phyloP scores from a whole-genome alignment of 768 basidiomycete species.

The Galerina sulciceps region DNA sequence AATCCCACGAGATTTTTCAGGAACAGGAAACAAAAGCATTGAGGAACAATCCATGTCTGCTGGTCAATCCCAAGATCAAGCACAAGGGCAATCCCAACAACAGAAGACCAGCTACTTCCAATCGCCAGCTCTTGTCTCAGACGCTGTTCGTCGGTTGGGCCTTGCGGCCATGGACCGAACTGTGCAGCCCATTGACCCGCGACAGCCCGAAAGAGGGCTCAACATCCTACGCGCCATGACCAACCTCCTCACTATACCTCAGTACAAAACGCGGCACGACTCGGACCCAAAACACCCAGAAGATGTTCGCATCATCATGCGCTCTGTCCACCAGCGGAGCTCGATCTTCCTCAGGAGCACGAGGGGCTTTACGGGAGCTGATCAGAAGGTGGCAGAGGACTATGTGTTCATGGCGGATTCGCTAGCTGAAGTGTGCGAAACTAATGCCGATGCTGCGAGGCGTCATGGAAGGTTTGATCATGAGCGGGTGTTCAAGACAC shows the following conservation, averaged over 20 bases:
- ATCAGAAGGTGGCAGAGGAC: constrained; percentile 60
- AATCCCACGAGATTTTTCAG: constrained; percentile 50
- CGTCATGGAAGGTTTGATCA: constrained; percentile 67
- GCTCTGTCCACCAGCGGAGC: constrained; percentile 38
- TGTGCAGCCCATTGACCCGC: constrained; percentile 39
- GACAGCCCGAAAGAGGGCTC: constrained; percentile 52
- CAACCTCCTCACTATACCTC: constrained; percentile 67
- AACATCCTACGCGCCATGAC: constrained; percentile 80
- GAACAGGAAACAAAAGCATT: constrained; percentile 40
- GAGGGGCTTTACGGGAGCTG: constrained; percentile 51
- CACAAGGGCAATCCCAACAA: constrained; percentile 16
- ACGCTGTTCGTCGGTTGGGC: constrained; percentile 70
- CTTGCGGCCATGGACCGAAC: constrained; percentile 64
- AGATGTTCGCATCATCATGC: constrained; percentile 28
- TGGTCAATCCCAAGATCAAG: constrained; percentile 20
- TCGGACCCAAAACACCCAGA: constrained; percentile 45
- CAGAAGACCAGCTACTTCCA: constrained; percentile 48
- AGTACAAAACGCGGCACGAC: constrained; percentile 43
- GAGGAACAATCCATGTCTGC: constrained; percentile 28
- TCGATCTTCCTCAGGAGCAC: constrained; percentile 62
- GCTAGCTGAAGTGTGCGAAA: constrained; percentile 53
- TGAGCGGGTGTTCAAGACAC: constrained; percentile 65
- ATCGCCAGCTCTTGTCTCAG: constrained; percentile 71
- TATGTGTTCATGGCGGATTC: constrained; percentile 57
- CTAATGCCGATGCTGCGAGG: constrained; percentile 65